Evolutionary conservation across 1,139 yeast species (phyloP).

Genomic region (Suhomyces panamericanus): DNA sequence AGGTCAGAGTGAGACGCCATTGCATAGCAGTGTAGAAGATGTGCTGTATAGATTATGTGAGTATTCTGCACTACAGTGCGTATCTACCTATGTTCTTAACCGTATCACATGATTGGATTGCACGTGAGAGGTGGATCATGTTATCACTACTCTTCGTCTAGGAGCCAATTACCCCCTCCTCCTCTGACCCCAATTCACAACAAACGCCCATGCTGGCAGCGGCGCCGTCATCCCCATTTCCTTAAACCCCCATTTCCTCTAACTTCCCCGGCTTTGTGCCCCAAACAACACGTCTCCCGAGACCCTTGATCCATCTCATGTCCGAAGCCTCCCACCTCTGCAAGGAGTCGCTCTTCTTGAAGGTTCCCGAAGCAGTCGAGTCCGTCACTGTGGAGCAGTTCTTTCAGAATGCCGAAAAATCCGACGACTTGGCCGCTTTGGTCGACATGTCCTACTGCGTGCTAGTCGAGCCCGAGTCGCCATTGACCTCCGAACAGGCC

Average conservation of each 20-base stretch:
- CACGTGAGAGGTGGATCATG: constrained; percentile 1
- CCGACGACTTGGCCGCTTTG: constrained; percentile 12
- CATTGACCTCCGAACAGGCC: constrained; percentile 12
- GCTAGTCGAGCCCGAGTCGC: constrained; percentile 11
- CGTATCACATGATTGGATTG: background rate
- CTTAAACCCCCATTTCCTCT: too few relatives aligned
- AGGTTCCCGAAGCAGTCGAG: constrained; percentile 13
- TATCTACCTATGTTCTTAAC: too few relatives aligned
- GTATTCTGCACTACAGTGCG: too few relatives aligned
- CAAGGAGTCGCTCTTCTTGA: constrained; percentile 20
- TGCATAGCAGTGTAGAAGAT: background rate
- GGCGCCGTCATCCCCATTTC: background rate
- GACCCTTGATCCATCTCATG: constrained; percentile 3
- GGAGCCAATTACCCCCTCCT: background rate
- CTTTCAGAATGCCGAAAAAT: background rate
- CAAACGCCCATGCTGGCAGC: background rate
- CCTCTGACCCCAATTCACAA: background rate
- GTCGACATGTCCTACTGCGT: constrained; percentile 21
- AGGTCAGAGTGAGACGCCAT: constrained; percentile 31
- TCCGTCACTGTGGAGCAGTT: constrained; percentile 1
- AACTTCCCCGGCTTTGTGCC: too few relatives aligned
- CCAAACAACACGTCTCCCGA: background rate
- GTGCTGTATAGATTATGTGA: too few relatives aligned
- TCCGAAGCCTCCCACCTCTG: constrained; percentile 9
- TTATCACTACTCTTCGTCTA: background rate